These are phyloP conservation scores for Parasitella parasitica DNA, from an alignment of 371 early-diverging fungal species.

Conservation along the genomic window DNA sequence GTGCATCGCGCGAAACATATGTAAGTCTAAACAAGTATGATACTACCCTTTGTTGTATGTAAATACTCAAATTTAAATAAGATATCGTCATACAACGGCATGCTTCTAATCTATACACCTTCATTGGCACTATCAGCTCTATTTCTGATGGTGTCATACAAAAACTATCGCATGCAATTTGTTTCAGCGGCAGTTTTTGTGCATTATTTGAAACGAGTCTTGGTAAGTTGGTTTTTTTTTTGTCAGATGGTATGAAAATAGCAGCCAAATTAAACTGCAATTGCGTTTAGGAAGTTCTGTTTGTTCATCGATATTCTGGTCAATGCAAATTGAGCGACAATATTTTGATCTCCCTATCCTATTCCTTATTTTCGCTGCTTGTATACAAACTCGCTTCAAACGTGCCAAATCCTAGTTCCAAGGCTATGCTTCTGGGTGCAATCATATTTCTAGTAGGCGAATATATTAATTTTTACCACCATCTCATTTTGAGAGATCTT, in stretches of 20 bases:
- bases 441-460: constrained; percentile 31
- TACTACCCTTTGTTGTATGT: not conserved
- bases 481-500: constrained; percentile 27
- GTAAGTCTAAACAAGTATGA: not conserved
- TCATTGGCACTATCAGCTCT: constrained; percentile 8
- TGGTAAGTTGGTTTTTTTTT: constrained; percentile 15
- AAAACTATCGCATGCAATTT: not conserved
- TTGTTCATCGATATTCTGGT: constrained; percentile 41
- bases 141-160: not conserved
- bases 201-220: constrained; percentile 37
- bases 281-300: constrained; percentile 31
- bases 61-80: not conserved
- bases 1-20: not conserved
- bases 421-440: constrained; percentile 2
- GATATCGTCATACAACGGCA: constrained; percentile 34
- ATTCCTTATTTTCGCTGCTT: constrained; percentile 12
- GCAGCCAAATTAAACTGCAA: no score
- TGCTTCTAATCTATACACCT: constrained; percentile 40
- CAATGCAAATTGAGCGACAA: constrained; percentile 12
- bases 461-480: constrained; percentile 34
- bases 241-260: not conserved
- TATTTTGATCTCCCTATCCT: constrained; percentile 21
- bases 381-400: constrained; percentile 6
- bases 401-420: not conserved
- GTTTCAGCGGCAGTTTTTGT: constrained; percentile 10